Evolutionary conservation across 495 filamentous ascomycete genomes (phyloP).

Genomic region (Aspergillus steynii): DNA sequence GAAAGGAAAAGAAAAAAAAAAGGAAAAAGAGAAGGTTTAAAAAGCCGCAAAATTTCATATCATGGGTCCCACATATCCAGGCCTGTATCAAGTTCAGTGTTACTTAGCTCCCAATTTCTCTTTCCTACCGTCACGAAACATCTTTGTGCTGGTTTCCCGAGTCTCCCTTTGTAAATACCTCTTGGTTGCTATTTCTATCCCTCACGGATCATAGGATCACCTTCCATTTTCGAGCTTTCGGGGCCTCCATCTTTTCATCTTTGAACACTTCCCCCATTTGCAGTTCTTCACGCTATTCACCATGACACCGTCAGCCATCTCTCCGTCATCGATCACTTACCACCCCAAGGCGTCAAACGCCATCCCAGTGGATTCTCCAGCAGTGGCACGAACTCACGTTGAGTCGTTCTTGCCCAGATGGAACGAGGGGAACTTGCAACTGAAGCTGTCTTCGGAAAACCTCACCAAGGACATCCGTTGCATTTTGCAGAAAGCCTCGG

Average conservation of each 20-base stretch:
- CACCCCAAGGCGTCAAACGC: conserved; percentile 5
- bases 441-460: conserved; percentile 4
- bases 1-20: background rate
- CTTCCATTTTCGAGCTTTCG: conserved; percentile 6
- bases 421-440: background rate
- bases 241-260: conserved; percentile 2
- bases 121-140: background rate
- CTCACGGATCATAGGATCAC: conserved; percentile 5
- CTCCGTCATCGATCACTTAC: conserved; percentile 2
- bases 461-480: conserved; percentile 1
- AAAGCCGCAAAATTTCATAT: conserved; percentile 2
- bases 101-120: too few relatives aligned
- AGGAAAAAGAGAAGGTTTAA: background rate
- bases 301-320: conserved; percentile 5
- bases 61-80: conserved; percentile 1
- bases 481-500: conserved; percentile 7
- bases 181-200: conserved; percentile 5
- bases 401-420: conserved; percentile 4
- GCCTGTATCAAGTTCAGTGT: background rate
- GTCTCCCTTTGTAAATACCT: background rate
- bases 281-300: background rate
- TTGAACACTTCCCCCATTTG: conserved; percentile 4
- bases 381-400: conserved; percentile 5
- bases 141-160: background rate
- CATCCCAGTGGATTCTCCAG: background rate